Base-by-base conservation (phyloP, 2,329 filamentous ascomycete genomes). In the Aspergillus uvarum region DNA sequence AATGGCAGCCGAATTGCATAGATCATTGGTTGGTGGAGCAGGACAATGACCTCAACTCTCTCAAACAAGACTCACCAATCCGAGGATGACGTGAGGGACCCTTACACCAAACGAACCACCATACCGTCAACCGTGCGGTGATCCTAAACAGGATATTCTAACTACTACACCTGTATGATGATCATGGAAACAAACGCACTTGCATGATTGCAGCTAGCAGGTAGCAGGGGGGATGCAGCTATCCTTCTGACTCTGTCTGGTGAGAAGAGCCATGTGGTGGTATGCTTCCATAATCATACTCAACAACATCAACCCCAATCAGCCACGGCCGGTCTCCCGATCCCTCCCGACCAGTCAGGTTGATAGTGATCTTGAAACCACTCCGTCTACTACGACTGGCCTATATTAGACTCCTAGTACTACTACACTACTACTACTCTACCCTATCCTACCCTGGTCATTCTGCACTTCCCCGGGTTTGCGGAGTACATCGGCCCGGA, bases 321-420 rank as follows among this genome's bases (percentile, higher is more conserved):
- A 55, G 53, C 47, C 51, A 53, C 51, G 53, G 53, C 42, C 53
- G 22, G 24, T 22, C 19, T 29, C 42, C 22, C 1, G 16, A 32
- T 22, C 53, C 42, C 53, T 55, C 53, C 53, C 42, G 26, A 21
- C n/a, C 53, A 55, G 53, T 31, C 21, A 16, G 32, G 32, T 35
- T 16, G 32, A 35, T 35, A 35, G 26, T 29, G 26, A 35, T 35
- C 11, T 35, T 35, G 32, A 16, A 35, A 35, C 12, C 12, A 12
- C 32, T 35, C 12, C 0, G 32, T 44, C 38, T 12, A 2, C 32
- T 35, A 16, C 32, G 32, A 35, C 32, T 35, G 32, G 32, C 16
- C 14, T 35, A 12, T 35, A 35, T 16, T 35, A 35, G 11, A 12
- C 32, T 35, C 32, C 32, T 35, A 35, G 32, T 5, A 16, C 5